These are phyloP conservation scores for Heterobasidion parviporum DNA, from an alignment of 1,284 basidiomycete species.

Conservation along the genomic window DNA sequence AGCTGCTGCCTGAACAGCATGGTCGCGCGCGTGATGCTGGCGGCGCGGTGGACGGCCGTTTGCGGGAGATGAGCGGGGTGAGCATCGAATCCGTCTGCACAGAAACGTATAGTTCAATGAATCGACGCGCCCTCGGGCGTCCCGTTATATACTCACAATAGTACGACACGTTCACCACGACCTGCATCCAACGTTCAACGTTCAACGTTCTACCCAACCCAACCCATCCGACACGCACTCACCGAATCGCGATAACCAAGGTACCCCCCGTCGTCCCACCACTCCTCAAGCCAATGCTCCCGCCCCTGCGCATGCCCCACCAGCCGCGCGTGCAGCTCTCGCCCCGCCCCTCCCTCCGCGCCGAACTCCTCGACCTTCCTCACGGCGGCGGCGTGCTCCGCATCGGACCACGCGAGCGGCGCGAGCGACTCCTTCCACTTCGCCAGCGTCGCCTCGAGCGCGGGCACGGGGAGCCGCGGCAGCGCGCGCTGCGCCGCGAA, in stretches of 20 bases:
- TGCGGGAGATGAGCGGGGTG: constrained; percentile 54
- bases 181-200: constrained; percentile 27
- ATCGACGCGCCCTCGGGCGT: not conserved
- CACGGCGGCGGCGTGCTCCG: constrained; percentile 45
- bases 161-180: constrained; percentile 78
- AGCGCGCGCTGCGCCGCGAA: constrained; percentile 35
- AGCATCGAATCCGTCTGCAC: constrained; percentile 69
- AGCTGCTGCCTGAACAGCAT: constrained; percentile 68
- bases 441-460: constrained; percentile 46
- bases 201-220: too few relatives aligned
- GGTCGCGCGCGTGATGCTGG: constrained; percentile 57
- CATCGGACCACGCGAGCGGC: constrained; percentile 55
- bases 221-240: constrained; percentile 15
- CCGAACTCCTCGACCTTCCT: constrained; percentile 60
- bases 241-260: constrained; percentile 72
- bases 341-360: constrained; percentile 29
- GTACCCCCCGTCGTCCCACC: constrained; percentile 76
- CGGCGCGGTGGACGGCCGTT: constrained; percentile 64
- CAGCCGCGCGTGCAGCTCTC: constrained; percentile 50
- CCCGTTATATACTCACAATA: constrained; percentile 45
- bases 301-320: constrained; percentile 37
- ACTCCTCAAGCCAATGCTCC: constrained; percentile 71
- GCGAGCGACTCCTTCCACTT: constrained; percentile 52
- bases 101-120: too few relatives aligned
- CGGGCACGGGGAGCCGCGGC: constrained; percentile 57